Evolutionary conservation across 768 basidiomycete species (phyloP).

Genomic region (Boletus edulis): DNA sequence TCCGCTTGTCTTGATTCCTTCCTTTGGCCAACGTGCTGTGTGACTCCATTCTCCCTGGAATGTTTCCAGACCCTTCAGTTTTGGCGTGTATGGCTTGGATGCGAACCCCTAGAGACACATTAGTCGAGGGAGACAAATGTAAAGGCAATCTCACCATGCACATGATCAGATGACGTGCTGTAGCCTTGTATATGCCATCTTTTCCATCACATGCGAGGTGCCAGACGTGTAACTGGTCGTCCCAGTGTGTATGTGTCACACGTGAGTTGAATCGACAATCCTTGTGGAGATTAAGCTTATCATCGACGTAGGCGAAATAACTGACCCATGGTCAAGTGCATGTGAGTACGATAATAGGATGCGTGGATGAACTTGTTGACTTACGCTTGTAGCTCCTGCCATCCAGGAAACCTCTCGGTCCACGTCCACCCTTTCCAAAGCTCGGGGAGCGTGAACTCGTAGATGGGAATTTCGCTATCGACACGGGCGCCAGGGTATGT

Average conservation of each 20-base stretch:
- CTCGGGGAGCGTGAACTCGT: conserved; percentile 9
- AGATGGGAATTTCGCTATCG: conserved; percentile 9
- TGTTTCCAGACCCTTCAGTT: conserved; percentile 5
- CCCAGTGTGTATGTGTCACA: conserved; percentile 11
- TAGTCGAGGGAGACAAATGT: neutral
- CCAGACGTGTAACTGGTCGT: conserved; percentile 8
- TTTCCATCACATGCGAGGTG: conserved; percentile 2
- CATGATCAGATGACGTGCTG: conserved; percentile 9
- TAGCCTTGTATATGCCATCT: conserved; percentile 9
- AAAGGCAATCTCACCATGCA: conserved; percentile 6
- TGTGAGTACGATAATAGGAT: neutral
- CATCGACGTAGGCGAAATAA: conserved; percentile 14
- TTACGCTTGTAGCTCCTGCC: conserved; percentile 10
- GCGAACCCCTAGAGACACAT: neutral
- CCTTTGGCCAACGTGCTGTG: conserved; percentile 12
- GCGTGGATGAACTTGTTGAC: neutral
- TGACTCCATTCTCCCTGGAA: conserved; percentile 12
- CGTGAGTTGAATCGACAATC: conserved; percentile 12
- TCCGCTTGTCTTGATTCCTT: conserved; percentile 10
- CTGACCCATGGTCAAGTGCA: neutral
- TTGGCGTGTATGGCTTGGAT: conserved; percentile 12
- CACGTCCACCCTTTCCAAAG: conserved; percentile 14
- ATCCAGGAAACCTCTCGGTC: conserved; percentile 12
- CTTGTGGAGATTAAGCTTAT: conserved; percentile 13
- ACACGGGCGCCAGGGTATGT: conserved; percentile 12